Base-by-base conservation (phyloP, 495 filamentous ascomycete species). In the Coniosporium apollinis region DNA sequence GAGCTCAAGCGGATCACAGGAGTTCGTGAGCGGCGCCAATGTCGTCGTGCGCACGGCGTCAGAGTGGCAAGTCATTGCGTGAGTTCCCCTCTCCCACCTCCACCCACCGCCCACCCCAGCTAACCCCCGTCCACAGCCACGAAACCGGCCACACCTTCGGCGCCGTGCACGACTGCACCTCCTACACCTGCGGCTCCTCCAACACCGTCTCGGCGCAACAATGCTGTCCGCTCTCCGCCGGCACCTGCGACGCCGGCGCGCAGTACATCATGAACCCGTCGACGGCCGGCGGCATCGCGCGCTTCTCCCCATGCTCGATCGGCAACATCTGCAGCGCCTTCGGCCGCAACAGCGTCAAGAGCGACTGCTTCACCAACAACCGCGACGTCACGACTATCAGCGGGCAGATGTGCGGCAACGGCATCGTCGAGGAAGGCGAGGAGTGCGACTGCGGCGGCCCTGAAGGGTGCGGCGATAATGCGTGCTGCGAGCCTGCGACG, bases 301-400 rank as follows among this genome's bases (percentile, higher is more conserved):
- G 69, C 17, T 97, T 97, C 56, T 94, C 86, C 8, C 67, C 72
- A 15, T 97, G 89, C 58, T 76, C 74, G 8, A 67, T 97, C 40
- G 89, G 89, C 38, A 96, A 96, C 48, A 82, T 97, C 43, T 97
- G 89, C 56, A 82, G 79, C n/a, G 86, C 84, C 26, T 65, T 97
- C 34, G 72, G 69, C 30, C 72, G 79, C 33, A 83, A 80, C 47
- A 77, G 74, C 41, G 77, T 89, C 52, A 79, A 78, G 26, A 74
- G 69, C 4, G 55, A 44, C 19, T 96, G 91, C 59, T 62, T 97
- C 14, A 72, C 69, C 10, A 73, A 79, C 49, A 97, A 97, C 57
- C 70, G 70, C 43, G 76, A 76, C 39, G 74, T 97, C 13, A 63
- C 65, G n/a, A 87, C 80, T n/a, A 81, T 91, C 50, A 80, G 74